These are phyloP conservation scores for Xerocomus spinulosus DNA, from an alignment of 768 basidiomycete species.

Conservation along the genomic window DNA sequence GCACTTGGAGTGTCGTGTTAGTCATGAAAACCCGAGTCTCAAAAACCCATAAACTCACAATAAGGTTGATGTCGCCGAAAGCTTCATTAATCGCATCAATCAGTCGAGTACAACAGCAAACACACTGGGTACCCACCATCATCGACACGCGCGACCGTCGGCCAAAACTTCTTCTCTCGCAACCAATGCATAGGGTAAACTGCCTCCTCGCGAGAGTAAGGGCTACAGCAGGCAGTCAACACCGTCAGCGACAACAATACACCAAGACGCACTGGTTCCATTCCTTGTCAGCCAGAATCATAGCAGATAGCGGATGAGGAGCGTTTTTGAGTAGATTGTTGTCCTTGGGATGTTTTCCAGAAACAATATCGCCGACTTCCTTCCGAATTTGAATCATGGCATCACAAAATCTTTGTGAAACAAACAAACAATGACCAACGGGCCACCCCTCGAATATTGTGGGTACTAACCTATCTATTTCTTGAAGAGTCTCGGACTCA, in stretches of 20 bases:
- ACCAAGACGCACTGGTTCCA: constrained; percentile 71
- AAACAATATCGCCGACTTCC: constrained; percentile 84
- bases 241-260: neutral
- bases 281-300: constrained; percentile 66
- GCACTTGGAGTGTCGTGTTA: constrained; percentile 45
- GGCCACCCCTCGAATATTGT: neutral
- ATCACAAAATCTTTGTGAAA: constrained; percentile 75
- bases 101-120: neutral
- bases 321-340: constrained; percentile 94
- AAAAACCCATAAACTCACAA: constrained; percentile 49
- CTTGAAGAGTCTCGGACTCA: constrained; percentile 90
- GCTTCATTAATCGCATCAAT: constrained; percentile 45
- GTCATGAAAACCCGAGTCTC: constrained; percentile 2
- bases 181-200: constrained; percentile 85
- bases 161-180: constrained; percentile 93
- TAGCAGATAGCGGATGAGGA: constrained; percentile 79
- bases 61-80: constrained; percentile 88
- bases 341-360: constrained; percentile 83
- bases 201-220: constrained; percentile 88
- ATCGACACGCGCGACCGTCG: constrained; percentile 85
- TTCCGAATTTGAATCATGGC: constrained; percentile 96
- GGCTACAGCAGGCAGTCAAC: constrained; percentile 40
- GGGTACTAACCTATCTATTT: constrained; percentile 69
- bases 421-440: neutral
- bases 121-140: constrained; percentile 60